Percentiles rank a stretch among this genome's conserved stretches.
Evolutionary conservation across 2,329 filamentous ascomycete species (phyloP).

Genomic region (Cordyceps tenuipes): DNA sequence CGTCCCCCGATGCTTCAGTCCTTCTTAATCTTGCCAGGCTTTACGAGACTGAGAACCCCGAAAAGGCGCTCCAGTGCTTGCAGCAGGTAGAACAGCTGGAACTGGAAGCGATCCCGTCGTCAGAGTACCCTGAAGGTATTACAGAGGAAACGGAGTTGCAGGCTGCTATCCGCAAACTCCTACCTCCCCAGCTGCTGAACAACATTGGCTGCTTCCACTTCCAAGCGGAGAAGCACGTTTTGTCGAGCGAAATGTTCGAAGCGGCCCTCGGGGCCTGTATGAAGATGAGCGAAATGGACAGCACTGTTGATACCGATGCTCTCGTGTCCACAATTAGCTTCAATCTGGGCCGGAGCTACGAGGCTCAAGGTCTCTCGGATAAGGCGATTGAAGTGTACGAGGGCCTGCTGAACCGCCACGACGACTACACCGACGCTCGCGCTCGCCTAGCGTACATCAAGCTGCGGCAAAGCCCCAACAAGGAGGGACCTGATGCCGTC

Average conservation of each 20-base stretch:
- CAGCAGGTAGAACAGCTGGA: slow-evolving; percentile 89
- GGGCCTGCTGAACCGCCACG: slow-evolving; percentile 72
- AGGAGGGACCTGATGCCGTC: slow-evolving; percentile 80
- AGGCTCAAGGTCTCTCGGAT: slow-evolving; percentile 70
- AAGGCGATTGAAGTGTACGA: slow-evolving; percentile 87
- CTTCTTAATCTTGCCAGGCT: slow-evolving; percentile 85
- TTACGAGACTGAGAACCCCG: slow-evolving; percentile 77
- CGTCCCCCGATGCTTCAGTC: slow-evolving; percentile 75
- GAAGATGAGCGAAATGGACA: slow-evolving; percentile 66
- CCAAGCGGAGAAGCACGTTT: slow-evolving; percentile 71
- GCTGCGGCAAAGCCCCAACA: slow-evolving; percentile 68
- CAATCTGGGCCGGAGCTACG: slow-evolving; percentile 89
- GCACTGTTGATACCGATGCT: slow-evolving; percentile 75
- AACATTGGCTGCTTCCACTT: slow-evolving; percentile 97
- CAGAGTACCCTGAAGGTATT: slow-evolving; percentile 52
- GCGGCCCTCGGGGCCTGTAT: slow-evolving; percentile 84
- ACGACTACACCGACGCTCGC: slow-evolving; percentile 86
- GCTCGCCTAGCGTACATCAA: slow-evolving; percentile 86
- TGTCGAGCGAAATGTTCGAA: slow-evolving; percentile 82
- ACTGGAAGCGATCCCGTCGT: slow-evolving; percentile 64
- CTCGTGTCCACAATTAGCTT: slow-evolving; percentile 94
- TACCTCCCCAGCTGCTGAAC: slow-evolving; percentile 88
- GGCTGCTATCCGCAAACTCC: slow-evolving; percentile 59
- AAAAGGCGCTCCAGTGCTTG: slow-evolving; percentile 86
- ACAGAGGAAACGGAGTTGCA: slow-evolving; percentile 52